Conservation (phyloP, 352 stramenopile species). For the Hyaloperonospora brassicae region DNA sequence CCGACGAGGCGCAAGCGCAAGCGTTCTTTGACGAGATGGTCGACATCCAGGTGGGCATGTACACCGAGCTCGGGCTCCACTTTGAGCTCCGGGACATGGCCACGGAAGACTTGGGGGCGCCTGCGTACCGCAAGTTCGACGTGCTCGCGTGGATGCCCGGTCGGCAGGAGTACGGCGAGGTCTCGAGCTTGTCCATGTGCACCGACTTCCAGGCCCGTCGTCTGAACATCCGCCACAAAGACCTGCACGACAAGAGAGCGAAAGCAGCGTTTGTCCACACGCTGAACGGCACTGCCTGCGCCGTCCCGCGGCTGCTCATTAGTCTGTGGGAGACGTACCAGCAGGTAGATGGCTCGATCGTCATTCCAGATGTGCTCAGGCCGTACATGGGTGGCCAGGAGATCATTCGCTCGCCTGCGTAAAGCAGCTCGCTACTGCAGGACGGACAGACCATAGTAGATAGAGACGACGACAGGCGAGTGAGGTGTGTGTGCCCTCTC, state of each 20-base stretch:
- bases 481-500: conserved; percentile 5
- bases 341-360: conserved; percentile 65
- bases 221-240: conserved; percentile 81
- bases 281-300: conserved; percentile 81
- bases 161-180: conserved; percentile 65
- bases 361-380: conserved; percentile 67
- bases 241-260: conserved; percentile 37
- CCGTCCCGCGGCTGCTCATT: conserved; percentile 76
- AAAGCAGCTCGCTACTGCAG: conserved; percentile 6
- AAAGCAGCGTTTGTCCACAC: conserved; percentile 78
- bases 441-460: conserved; percentile 5
- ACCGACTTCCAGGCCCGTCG: conserved; percentile 85
- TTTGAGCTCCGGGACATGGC: conserved; percentile 83
- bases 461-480: conserved; percentile 5
- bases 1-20: conserved; percentile 55
- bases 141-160: conserved; percentile 84
- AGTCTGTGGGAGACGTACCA: conserved; percentile 82
- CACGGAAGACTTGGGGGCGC: conserved; percentile 66
- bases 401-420: conserved; percentile 34
- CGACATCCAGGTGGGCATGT: conserved; percentile 68
- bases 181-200: conserved; percentile 85
- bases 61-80: conserved; percentile 68
- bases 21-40: conserved; percentile 76
- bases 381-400: conserved; percentile 77
- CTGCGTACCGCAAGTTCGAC: conserved; percentile 83